Conservation (phyloP, 192 early-diverging fungal genomes). For the Podila minutissima region DNA sequence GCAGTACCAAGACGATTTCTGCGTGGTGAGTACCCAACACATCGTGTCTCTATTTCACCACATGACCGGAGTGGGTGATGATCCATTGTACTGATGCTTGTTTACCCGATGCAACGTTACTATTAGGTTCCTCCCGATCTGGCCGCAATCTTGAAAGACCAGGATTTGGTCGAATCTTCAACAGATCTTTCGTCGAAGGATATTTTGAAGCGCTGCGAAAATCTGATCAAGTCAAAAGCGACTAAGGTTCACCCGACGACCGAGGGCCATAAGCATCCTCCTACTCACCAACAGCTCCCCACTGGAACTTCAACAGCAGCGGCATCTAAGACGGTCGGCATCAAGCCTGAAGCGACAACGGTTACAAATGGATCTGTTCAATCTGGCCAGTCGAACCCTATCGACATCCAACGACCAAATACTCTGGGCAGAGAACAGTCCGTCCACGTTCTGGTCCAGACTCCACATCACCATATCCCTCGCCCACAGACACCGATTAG, state of each 20-base stretch:
- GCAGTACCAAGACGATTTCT: conserved; percentile 71
- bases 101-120: background rate
- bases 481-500: background rate
- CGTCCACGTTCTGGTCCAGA: conserved; percentile 30
- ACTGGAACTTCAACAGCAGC: background rate
- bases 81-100: background rate
- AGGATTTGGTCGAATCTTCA: conserved; percentile 55
- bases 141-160: conserved; percentile 55
- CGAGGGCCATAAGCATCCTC: conserved; percentile 4
- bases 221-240: conserved; percentile 52
- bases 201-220: conserved; percentile 65
- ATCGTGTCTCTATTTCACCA: background rate
- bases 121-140: conserved; percentile 64
- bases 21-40: conserved; percentile 57
- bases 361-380: background rate
- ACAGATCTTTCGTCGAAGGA: conserved; percentile 61
- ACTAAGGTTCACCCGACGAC: conserved; percentile 47
- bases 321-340: background rate
- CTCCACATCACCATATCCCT: background rate
- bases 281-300: background rate
- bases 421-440: conserved; percentile 16
- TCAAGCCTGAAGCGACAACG: background rate
- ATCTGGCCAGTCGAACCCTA: background rate
- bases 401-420: conserved; percentile 2
- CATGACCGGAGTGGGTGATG: background rate